A percentile compares a stretch with the other conserved stretches of the same genome.
These are phyloP conservation scores for Rhizopus arrhizus DNA, from an alignment of 371 early-diverging fungal species.

Conservation along the genomic window DNA sequence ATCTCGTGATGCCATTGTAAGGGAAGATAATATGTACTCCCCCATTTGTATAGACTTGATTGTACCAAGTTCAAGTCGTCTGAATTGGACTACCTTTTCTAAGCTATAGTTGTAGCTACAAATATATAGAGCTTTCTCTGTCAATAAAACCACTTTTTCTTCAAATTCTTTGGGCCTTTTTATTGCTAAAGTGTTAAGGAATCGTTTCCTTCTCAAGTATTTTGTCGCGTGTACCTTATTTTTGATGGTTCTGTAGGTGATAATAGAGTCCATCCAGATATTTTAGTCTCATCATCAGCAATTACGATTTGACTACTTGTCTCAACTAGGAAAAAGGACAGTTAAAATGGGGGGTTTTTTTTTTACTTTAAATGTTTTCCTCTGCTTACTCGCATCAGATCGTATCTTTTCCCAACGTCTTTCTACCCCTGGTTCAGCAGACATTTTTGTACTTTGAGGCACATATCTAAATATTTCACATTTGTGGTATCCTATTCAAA, in stretches of 20 bases:
- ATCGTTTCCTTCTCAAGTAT: neutral
- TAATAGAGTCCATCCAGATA: slow-evolving; percentile 65
- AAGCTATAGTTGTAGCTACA: slow-evolving; percentile 74
- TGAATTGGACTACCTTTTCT: slow-evolving; percentile 73
- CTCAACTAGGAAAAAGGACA: slow-evolving; percentile 34
- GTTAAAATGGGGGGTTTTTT: too few species aligned
- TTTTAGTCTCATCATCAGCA: slow-evolving; percentile 55
- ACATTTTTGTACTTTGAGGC: slow-evolving; percentile 44
- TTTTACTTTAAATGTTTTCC: neutral
- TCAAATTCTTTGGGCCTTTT: slow-evolving; percentile 49
- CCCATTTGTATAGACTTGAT: slow-evolving; percentile 64
- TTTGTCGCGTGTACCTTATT: neutral
- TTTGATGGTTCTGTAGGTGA: slow-evolving; percentile 46
- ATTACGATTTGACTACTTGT: slow-evolving; percentile 65
- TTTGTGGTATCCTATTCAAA: slow-evolving; percentile 45
- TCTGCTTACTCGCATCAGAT: slow-evolving; percentile 46
- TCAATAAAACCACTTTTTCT: slow-evolving; percentile 73
- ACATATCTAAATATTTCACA: slow-evolving; percentile 51
- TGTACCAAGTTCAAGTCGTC: slow-evolving; percentile 60
- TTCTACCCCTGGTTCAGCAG: slow-evolving; percentile 60
- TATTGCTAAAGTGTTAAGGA: neutral
- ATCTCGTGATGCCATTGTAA: slow-evolving; percentile 41
- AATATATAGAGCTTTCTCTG: slow-evolving; percentile 69
- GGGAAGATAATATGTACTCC: slow-evolving; percentile 55
- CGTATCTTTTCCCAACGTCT: slow-evolving; percentile 53